Conservation (phyloP, 106 monocot species). For the Posidonia australis region DNA sequence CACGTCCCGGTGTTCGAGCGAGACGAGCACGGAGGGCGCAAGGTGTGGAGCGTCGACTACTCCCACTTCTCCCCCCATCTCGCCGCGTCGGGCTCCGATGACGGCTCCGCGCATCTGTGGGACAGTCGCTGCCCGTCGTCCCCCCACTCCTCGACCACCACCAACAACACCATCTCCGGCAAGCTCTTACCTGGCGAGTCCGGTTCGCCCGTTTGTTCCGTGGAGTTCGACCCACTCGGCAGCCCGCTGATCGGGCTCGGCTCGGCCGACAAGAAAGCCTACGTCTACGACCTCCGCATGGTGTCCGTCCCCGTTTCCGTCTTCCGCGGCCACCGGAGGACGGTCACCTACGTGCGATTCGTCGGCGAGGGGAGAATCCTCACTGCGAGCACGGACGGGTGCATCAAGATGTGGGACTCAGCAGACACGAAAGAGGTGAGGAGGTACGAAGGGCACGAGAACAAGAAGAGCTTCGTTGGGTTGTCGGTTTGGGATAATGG, state of each 20-base stretch:
- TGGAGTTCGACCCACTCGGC: conserved; percentile 50
- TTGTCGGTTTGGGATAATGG: conserved; percentile 46
- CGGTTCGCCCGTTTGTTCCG: conserved; percentile 43
- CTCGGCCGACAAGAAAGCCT: conserved; percentile 7
- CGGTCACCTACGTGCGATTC: conserved; percentile 38
- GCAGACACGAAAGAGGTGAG: conserved; percentile 23
- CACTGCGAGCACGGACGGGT: conserved; percentile 62
- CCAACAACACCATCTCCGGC: too few species aligned
- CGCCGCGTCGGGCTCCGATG: conserved; percentile 64
- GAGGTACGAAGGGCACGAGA: conserved; percentile 53
- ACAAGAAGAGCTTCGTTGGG: conserved; percentile 65
- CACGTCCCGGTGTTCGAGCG: conserved; percentile 46
- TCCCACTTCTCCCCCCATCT: conserved; percentile 17
- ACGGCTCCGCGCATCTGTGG: conserved; percentile 64
- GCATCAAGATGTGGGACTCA: conserved; percentile 50
- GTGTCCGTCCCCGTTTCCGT: conserved; percentile 20
- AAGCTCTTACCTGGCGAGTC: conserved; percentile 6
- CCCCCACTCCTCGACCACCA: too few species aligned
- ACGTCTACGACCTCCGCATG: conserved; percentile 60
- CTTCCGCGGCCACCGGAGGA: conserved; percentile 35
- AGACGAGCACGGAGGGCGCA: conserved; percentile 80
- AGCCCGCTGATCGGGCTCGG: not conserved
- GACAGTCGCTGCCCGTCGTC: conserved; percentile 35
- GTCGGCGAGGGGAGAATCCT: conserved; percentile 33
- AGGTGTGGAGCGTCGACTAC: conserved; percentile 80